phyloP scores from a whole-genome alignment of 2,329 filamentous ascomycete genomes.

The Calonectria hawksworthii region DNA sequence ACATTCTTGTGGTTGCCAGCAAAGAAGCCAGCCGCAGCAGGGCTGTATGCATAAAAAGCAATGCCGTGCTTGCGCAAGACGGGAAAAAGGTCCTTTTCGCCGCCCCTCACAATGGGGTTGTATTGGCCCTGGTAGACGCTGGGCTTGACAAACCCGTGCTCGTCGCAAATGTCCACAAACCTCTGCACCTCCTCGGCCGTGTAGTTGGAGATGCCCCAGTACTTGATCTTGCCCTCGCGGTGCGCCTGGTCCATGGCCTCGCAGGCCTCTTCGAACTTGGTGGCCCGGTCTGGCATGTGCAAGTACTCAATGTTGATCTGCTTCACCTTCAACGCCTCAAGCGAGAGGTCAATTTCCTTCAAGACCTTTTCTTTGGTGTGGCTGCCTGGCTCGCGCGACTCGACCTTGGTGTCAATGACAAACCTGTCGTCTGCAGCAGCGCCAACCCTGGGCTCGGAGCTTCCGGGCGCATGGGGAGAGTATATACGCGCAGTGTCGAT shows the following conservation, averaged over 20 bases:
- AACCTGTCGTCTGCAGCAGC: slow-evolving; percentile 47
- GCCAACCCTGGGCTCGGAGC: slow-evolving; percentile 50
- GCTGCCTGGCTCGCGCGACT: slow-evolving; percentile 38
- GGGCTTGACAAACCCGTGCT: slow-evolving; percentile 58
- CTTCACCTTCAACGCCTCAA: slow-evolving; percentile 45
- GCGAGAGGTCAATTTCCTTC: slow-evolving; percentile 48
- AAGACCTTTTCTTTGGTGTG: slow-evolving; percentile 48
- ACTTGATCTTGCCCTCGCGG: slow-evolving; percentile 58
- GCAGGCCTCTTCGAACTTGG: slow-evolving; percentile 56
- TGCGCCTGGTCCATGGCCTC: slow-evolving; percentile 58
- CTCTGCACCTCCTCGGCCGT: slow-evolving; percentile 58
- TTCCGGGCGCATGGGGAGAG: slow-evolving; percentile 41
- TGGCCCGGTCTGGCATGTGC: slow-evolving; percentile 54
- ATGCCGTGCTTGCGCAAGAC: slow-evolving; percentile 57
- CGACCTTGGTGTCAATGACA: slow-evolving; percentile 54
- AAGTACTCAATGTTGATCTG: slow-evolving; percentile 39
- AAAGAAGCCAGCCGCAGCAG: slow-evolving; percentile 42
- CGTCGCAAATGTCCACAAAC: slow-evolving; percentile 58
- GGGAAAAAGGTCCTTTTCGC: slow-evolving; percentile 60
- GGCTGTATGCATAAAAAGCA: slow-evolving; percentile 59
- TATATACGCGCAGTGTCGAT: slow-evolving; percentile 53
- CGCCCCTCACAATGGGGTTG: slow-evolving; percentile 58
- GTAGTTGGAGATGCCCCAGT: slow-evolving; percentile 63
- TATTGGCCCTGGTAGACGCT: slow-evolving; percentile 64
- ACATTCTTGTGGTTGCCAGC: slow-evolving; percentile 42